Evolutionary conservation across 2,329 filamentous ascomycete genomes (phyloP).

Genomic region (Trichoderma koningiopsis): DNA sequence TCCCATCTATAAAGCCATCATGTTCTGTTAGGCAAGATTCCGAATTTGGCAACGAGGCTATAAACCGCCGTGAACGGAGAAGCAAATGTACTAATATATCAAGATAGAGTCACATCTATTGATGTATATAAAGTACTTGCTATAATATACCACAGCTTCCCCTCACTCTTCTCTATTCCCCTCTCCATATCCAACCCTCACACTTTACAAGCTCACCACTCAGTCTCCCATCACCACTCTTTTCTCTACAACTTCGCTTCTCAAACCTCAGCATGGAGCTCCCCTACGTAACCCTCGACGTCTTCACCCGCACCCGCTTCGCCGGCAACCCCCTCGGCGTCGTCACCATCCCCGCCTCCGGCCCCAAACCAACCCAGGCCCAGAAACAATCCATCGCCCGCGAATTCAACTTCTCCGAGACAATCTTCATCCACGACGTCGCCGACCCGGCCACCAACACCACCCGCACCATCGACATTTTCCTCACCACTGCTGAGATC

Average conservation of each 20-base stretch:
- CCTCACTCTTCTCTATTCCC: not conserved
- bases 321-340: constrained; percentile 64
- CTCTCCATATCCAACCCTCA: not conserved
- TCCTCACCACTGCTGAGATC: constrained; percentile 56
- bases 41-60: not conserved
- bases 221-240: not conserved
- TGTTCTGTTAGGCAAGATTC: not conserved
- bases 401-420: constrained; percentile 67
- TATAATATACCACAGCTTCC: not conserved
- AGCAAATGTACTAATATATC: not conserved
- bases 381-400: constrained; percentile 61
- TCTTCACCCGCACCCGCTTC: constrained; percentile 57
- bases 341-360: constrained; percentile 51
- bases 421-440: constrained; percentile 60
- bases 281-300: constrained; percentile 57
- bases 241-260: not conserved
- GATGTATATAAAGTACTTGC: not conserved
- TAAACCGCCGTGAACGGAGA: not conserved
- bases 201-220: not conserved
- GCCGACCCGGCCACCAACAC: constrained; percentile 37
- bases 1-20: not conserved
- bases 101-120: not conserved
- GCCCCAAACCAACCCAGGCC: constrained; percentile 48
- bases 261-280: constrained; percentile 43
- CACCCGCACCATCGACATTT: constrained; percentile 58